Base-by-base conservation (phyloP, 257 asterid species). In the Ilex aquifolium region DNA sequence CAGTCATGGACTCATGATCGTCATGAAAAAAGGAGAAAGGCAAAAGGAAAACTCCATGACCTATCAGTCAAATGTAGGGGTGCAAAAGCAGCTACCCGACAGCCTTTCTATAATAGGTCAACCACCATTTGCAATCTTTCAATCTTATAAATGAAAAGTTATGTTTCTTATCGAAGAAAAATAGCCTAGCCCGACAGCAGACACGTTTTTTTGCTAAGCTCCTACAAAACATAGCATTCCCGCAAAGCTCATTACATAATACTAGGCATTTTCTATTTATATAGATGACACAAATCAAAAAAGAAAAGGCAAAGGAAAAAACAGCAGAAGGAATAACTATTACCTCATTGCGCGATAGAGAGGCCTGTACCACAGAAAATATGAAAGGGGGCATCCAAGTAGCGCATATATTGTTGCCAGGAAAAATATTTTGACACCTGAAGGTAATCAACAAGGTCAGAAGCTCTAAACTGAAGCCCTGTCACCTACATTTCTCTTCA, bases 291-390 rank as follows among this genome's bases (percentile, higher is more conserved):
- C 2, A 44, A 62, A 32, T 55, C 51, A 68, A 14, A 46, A 61
- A 16, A 62, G 58, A 42, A 63, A 61, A 61, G 69, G 65, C 29
- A 27, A 30, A 62, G 44, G 61, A 46, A 46, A 5, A 46, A 5
- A 12, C 3, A 5, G 13, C 3, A 0, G 3, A 10, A 7, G 57
- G 10, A 7, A 53, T 15, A 21, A 8, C 42, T 36, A 36, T 36
- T 76, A 91, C 98, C 98, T 86, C 90, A 91, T 80, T 62, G 97
- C 98, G n/a, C 87, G 87, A 77, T 92, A 92, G 73, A 92, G 72
- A 40, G 98, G 98, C 79, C 91, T 80, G 88, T 91, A 91, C 97
- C 98, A 92, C 56, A 92, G 79, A 71, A 88, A 83, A 73, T 86
- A 92, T 14, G 98, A 92, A 56, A 87, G 77, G 54, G 98, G 98